These are phyloP conservation scores for Oxyria digyna DNA, from an alignment of 148 eudicot species.

Conservation along the genomic window DNA sequence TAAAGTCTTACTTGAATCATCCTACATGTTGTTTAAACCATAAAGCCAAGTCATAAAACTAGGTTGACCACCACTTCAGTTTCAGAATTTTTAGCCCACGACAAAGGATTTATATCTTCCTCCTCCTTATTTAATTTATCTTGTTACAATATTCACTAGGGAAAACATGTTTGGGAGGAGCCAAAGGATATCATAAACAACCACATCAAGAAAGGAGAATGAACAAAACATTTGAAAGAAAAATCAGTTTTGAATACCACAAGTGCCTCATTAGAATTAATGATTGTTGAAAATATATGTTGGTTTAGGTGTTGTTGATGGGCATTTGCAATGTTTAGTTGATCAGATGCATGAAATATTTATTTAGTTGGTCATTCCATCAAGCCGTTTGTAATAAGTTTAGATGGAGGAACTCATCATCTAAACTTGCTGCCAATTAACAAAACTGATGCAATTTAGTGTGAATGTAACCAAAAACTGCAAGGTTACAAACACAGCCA, in stretches of 20 bases:
- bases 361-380: slow-evolving; percentile 23
- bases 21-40: neutral
- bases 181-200: slow-evolving; percentile 18
- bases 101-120: neutral
- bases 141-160: neutral
- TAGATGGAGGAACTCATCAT: slow-evolving; percentile 76
- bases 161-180: no score
- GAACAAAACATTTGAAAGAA: slow-evolving; percentile 16
- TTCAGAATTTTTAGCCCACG: neutral
- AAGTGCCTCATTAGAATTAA: slow-evolving; percentile 73
- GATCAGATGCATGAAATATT: slow-evolving; percentile 78
- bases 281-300: slow-evolving; percentile 72
- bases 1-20: neutral
- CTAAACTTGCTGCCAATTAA: slow-evolving; percentile 96
- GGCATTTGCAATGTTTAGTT: slow-evolving; percentile 90
- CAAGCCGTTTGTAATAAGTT: slow-evolving; percentile 11
- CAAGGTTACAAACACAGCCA: slow-evolving; percentile 48
- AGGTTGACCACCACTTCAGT: no score
- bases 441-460: slow-evolving; percentile 78
- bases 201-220: neutral
- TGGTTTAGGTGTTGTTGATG: slow-evolving; percentile 90
- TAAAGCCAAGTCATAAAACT: neutral
- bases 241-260: slow-evolving; percentile 74
- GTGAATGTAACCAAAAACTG: slow-evolving; percentile 95
- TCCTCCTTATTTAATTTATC: neutral